Base-by-base conservation (phyloP, 306 rosid genomes). In the Inga oerstediana region DNA sequence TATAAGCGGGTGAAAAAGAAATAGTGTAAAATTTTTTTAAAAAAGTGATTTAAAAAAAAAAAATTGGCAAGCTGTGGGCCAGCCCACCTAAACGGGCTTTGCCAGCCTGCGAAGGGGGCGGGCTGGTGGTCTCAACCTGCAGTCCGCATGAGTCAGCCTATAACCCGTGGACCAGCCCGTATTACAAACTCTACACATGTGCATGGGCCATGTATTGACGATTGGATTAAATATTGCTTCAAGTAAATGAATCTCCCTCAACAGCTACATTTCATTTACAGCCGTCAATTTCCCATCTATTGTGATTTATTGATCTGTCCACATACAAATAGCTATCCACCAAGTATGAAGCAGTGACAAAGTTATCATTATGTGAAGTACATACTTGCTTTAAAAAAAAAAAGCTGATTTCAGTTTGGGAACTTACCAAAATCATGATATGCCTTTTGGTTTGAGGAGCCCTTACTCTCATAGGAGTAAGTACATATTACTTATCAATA, bases 111-210 rank as follows among this genome's bases (percentile, higher is more conserved):
- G 1, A 27, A 27, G 30, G 1, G 30, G 30, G 30, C 30, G 1
- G 30, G 30, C 1, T 27, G 30, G 30, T 27, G 30, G 30, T 27
- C 30, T 27, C 30, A 27, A 27, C 30, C 1, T 1, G 1, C 30
- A 27, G 30, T 1, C 1, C 30, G 1, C 1, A 1, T 27, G 30
- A 1, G 30, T 27, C 1, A 27, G 1, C 30, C 1, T 27, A 1
- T 27, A 27, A 27, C 30, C 30, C 30, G 1, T 27, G 1, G 30
- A 27, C 30, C 30, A 27, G 1, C 30, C 30, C 30, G 30, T 1
- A 27, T 27, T 27, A 27, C 30, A 1, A 27, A 1, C 1, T 27
- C 30, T 27, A 27, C 1, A 24, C 27, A 24, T 24, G 0, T 1
- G 30, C 30, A 27, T 32, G 15, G 41, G 20, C 43, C 39, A 32